Conservation (phyloP, 2,329 filamentous ascomycete species). For the Aspergillus uvarum region DNA sequence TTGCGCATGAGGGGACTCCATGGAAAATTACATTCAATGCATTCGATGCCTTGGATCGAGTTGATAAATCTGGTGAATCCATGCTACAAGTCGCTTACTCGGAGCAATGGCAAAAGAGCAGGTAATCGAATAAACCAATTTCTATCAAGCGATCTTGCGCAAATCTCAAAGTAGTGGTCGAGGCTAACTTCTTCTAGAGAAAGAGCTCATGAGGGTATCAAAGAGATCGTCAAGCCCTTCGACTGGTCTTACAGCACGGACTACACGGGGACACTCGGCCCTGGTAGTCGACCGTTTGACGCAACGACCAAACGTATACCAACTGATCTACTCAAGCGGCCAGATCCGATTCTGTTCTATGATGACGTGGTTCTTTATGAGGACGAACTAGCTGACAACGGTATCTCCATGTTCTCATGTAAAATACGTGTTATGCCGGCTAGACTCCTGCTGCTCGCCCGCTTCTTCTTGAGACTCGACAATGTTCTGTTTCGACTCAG, state of each 20-base stretch:
- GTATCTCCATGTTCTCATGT: constrained; percentile 83
- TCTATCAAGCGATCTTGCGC: neutral
- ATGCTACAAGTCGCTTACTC: constrained; percentile 96
- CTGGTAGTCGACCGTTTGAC: constrained; percentile 41
- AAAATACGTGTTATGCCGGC: constrained; percentile 93
- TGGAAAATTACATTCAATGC: constrained; percentile 83
- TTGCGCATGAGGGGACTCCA: constrained; percentile 70
- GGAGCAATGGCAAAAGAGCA: constrained; percentile 75
- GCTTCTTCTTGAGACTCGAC: constrained; percentile 91
- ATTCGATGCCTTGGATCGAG: constrained; percentile 80
- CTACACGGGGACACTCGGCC: constrained; percentile 70
- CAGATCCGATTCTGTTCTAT: constrained; percentile 94
- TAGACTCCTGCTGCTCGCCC: constrained; percentile 76
- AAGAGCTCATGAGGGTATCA: constrained; percentile 80
- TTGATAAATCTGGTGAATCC: constrained; percentile 87
- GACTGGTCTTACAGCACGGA: constrained; percentile 97
- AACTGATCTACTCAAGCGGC: constrained; percentile 78
- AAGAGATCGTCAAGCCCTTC: constrained; percentile 91
- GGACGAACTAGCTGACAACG: constrained; percentile 96
- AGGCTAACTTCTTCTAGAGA: constrained; percentile 51
- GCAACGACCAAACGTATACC: constrained; percentile 65
- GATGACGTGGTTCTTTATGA: constrained; percentile 96
- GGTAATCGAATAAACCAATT: constrained; percentile 43
- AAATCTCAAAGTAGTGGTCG: neutral
- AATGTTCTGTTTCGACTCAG: constrained; percentile 83